These are phyloP conservation scores for Orbilia quercus DNA, from an alignment of 2,329 filamentous ascomycete species.

Conservation along the genomic window DNA sequence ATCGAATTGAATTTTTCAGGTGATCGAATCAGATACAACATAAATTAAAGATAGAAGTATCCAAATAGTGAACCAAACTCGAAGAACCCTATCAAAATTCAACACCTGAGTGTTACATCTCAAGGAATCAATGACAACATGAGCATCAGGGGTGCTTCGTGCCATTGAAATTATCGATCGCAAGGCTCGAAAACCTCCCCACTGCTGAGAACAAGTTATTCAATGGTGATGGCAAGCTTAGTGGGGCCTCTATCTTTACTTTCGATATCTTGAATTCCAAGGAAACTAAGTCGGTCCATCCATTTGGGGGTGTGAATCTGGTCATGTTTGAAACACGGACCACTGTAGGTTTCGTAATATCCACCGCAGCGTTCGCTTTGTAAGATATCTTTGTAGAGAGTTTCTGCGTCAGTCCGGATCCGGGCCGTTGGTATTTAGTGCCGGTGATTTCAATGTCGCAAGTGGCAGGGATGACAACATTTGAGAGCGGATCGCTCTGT, in stretches of 20 bases:
- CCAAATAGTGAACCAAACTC: too few relatives aligned
- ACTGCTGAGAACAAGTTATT: neutral
- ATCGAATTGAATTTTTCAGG: too few relatives aligned
- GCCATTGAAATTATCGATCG: constrained; percentile 28
- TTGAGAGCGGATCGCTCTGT: neutral
- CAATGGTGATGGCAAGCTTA: neutral
- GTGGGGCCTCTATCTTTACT: neutral
- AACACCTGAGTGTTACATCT: too few relatives aligned
- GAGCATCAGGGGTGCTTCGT: constrained; percentile 22
- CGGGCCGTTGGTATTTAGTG: constrained; percentile 10
- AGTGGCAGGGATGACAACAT: constrained; percentile 6
- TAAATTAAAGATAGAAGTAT: too few relatives aligned
- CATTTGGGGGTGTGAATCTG: neutral
- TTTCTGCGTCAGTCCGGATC: neutral
- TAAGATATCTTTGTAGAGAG: neutral
- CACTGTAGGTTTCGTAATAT: neutral
- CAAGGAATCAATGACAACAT: too few relatives aligned
- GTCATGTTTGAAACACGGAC: constrained; percentile 1
- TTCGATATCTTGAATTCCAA: constrained; percentile 17
- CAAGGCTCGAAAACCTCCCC: constrained; percentile 10
- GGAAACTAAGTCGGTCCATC: constrained; percentile 12
- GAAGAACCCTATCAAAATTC: too few relatives aligned
- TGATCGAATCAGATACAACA: too few relatives aligned
- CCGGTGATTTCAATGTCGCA: constrained; percentile 22
- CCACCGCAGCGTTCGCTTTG: constrained; percentile 3